phyloP scores from a whole-genome alignment of 2,329 filamentous ascomycete species.

The Fonsecaea multimorphosa region DNA sequence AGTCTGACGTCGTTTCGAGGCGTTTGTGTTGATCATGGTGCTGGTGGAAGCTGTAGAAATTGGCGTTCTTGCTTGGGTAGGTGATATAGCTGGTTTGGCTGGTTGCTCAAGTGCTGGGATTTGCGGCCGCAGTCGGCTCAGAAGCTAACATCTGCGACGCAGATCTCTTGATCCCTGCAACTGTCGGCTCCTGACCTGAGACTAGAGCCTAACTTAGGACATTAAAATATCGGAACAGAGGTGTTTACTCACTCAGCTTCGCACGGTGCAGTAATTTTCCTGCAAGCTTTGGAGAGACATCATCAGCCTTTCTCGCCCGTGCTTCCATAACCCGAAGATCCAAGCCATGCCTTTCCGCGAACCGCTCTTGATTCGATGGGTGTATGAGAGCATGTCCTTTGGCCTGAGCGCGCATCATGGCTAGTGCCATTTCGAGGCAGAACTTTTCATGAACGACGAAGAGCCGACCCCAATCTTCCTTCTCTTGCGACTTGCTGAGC shows the following conservation, averaged over 20 bases:
- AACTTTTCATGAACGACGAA: conserved; percentile 9
- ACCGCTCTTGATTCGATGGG: background rate
- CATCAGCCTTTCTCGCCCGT: conserved; percentile 9
- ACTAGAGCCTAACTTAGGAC: background rate
- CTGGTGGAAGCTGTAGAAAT: too few species aligned
- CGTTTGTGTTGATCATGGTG: too few species aligned
- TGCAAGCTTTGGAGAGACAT: background rate
- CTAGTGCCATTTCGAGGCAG: conserved; percentile 9
- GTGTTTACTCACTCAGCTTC: background rate
- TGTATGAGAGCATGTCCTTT: background rate
- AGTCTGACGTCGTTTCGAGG: too few species aligned
- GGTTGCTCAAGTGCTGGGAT: too few species aligned
- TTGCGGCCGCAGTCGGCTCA: background rate
- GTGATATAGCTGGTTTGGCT: too few species aligned
- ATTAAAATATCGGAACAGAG: background rate
- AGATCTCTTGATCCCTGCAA: background rate
- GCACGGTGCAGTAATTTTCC: background rate
- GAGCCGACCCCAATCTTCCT: conserved; percentile 13
- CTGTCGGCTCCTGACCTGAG: background rate
- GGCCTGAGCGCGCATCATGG: background rate
- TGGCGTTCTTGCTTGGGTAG: too few species aligned
- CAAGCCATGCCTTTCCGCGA: background rate
- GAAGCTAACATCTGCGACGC: background rate
- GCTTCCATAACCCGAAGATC: background rate
- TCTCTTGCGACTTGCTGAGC: conserved; percentile 5